Percentiles rank a stretch among this genome's conserved stretches.
phyloP scores from a whole-genome alignment of 352 stramenopile species.

The Phytophthora pini region DNA sequence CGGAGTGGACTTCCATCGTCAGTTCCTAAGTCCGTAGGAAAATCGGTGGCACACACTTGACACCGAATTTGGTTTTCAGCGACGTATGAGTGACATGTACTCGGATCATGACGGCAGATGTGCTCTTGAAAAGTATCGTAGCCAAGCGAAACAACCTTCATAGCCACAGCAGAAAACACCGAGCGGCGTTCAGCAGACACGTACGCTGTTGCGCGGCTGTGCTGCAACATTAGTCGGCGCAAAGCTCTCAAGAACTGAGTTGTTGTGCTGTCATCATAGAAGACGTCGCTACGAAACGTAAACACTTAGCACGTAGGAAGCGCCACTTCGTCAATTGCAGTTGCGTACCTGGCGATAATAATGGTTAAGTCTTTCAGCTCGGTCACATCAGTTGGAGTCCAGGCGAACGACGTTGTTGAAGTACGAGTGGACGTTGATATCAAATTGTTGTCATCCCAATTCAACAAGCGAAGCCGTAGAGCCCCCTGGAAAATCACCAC shows the following conservation, averaged over 20 bases:
- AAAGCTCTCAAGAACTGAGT: constrained; percentile 51
- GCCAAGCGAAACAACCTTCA: constrained; percentile 58
- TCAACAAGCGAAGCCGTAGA: constrained; percentile 31
- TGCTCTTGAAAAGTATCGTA: constrained; percentile 60
- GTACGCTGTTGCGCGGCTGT: constrained; percentile 29
- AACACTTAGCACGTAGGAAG: background rate
- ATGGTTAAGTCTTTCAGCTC: constrained; percentile 20
- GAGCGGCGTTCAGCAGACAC: constrained; percentile 54
- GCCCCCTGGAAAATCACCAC: constrained; percentile 15
- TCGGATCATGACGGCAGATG: constrained; percentile 45
- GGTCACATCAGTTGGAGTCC: constrained; percentile 28
- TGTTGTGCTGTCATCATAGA: constrained; percentile 65
- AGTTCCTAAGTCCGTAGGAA: background rate
- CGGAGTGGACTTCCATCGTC: constrained; percentile 18
- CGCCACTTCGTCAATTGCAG: background rate
- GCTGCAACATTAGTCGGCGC: constrained; percentile 41
- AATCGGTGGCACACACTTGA: constrained; percentile 11
- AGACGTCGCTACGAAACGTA: constrained; percentile 56
- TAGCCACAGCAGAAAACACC: constrained; percentile 62
- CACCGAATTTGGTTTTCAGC: constrained; percentile 41
- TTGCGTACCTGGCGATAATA: constrained; percentile 51
- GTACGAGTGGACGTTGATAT: background rate
- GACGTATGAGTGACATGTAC: constrained; percentile 19
- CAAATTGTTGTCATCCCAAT: constrained; percentile 8
- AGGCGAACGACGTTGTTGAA: constrained; percentile 26